Base-by-base conservation (phyloP, 2,329 filamentous ascomycete species). In the Ophiocordyceps camponoti-floridani region DNA sequence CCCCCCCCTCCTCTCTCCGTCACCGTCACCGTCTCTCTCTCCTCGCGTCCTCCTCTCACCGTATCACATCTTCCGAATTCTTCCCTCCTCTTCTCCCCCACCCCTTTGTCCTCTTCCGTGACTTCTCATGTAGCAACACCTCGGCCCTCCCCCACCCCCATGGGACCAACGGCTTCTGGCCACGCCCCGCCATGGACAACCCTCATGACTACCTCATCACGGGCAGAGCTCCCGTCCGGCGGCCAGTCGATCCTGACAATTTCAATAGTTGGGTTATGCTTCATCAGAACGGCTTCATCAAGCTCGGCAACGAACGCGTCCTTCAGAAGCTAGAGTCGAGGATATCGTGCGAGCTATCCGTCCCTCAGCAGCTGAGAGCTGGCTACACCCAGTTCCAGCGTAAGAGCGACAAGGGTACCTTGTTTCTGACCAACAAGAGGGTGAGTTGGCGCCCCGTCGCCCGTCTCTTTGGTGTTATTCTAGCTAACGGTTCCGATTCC, bases 231-330 rank as follows among this genome's bases (percentile, higher is more conserved):
- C 53, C 53, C 50, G 50, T 56, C 42, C 56, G 58, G 51, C 56
- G 57, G 50, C 54, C 53, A 45, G 57, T 61, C 47, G 62, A 72
- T 58, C 65, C 71, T 76, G 64, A 77, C 66, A 66, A 74, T 58
- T 61, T 61, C 53, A 61, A 65, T 57, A 77, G 73, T 55, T 95
- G 89, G 89, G 89, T 95, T 41, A 95, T 95, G 88, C 77, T 94
- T 56, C 78, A 82, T 57, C 75, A 82, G 57, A 69, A 72, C 52
- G 77, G 81, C 47, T 91, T 94, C 63, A 81, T 93, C 57, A 84
- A 82, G 56, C 75, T 95, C 42, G 84, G 84, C 41, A 79, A 82
- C 58, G 89, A 96, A 67, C 79, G 79, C 53, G 79, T 85, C 49
- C 73, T 93, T 47, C 84, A 84, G 63, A 82, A 78, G 52, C 87